Base-by-base conservation (phyloP, 1,284 basidiomycete genomes). In the Pseudozyma sp. region DNA sequence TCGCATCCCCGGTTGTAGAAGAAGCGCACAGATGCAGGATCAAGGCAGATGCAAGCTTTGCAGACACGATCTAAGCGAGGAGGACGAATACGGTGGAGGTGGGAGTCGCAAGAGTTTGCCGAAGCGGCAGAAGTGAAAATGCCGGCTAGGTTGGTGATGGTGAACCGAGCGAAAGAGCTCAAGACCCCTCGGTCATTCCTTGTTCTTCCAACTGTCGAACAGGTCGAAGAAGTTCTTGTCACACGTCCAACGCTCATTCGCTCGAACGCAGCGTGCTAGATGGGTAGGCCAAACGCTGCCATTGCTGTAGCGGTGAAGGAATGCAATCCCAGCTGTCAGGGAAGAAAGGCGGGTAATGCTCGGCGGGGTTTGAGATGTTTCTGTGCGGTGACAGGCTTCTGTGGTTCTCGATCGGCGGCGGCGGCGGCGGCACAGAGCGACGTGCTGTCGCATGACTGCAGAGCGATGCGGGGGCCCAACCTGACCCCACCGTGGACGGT, bases 401-500 rank as follows among this genome's bases (percentile, higher is more conserved):
- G 52, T 31, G 52, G 52, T 35, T 29, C 33, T 43, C 52, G 33
- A 54, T 44, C 31, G 33, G 43, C 43, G 33, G 47, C 17, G 16
- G 47, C 17, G 16, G 10, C 30, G 30, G 39, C 33, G 47, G n/a
- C 19, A 14, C 33, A 44, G n/a, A 43, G 7, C 8, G n/a, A 33
- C 9, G 24, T 34, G 19, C 9, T 7, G 19, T 8, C 7, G 43
- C 24, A 16, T 45, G 43, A 45, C 7, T n/a, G 40, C 40, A 14
- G 35, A 10, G 40, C 35, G 7, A 31, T 51, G 49, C 49, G 49
- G 49, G 45, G 49, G 49, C 49, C 49, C 49, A 51, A 42, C 37
- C n/a, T 31, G 33, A 33, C 24, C 24, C 24, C 24, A 24, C 35
- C 35, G 35, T 37, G 35, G 2, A 37, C 10, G 4, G 24, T 24